Base-by-base conservation (phyloP, 2,329 filamentous ascomycete genomes). In the Zasmidium angulare region DNA sequence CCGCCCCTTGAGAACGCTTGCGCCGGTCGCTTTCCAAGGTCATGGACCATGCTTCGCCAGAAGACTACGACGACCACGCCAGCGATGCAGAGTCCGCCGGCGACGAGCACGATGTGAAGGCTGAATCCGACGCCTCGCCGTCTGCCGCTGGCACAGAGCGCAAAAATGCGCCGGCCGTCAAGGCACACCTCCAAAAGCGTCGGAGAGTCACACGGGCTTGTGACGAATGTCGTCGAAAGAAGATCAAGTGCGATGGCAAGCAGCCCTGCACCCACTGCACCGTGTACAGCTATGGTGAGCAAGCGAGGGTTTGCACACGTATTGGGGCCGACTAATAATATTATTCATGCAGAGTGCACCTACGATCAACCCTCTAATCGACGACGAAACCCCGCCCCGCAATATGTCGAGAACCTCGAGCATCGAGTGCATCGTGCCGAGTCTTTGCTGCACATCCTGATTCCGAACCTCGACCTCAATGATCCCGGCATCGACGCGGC, bases 281-380 rank as follows among this genome's bases (percentile, higher is more conserved):
- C 11, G 92, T 98, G 52, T 99, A 99, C 76, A 97, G 92, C 74
- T 99, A 99, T 81, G 93, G 95, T 97, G 83, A 72, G 83, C 61
- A 48, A 40, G 20, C 51, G 6, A 6, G 20, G 21, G 53, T 22
- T 52, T 43, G 6, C 22, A 23, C 2, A 19, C 12, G 36, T 22
- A 24, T 19, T 10, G 21, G 19, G 31, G 19, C n/a, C 31, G 46
- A 50, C 19, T 59, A 52, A 53, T 47, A n/a, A n/a, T n/a, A n/a
- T n/a, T n/a, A 17, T 20, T 10, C 31, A 12, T 50, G 22, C 65
- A 96, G 92, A 96, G 73, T 97, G 93, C 75, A 96, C 92, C 24
- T 96, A 96, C 76, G 92, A 96, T 71, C 95, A 96, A 74, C 93
- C 93, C 12, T 96, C 92, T 22, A 96, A 96, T 74, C 85, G 93